Conservation (phyloP, 139 green algal species). For the Chlamydomonas sp. region DNA sequence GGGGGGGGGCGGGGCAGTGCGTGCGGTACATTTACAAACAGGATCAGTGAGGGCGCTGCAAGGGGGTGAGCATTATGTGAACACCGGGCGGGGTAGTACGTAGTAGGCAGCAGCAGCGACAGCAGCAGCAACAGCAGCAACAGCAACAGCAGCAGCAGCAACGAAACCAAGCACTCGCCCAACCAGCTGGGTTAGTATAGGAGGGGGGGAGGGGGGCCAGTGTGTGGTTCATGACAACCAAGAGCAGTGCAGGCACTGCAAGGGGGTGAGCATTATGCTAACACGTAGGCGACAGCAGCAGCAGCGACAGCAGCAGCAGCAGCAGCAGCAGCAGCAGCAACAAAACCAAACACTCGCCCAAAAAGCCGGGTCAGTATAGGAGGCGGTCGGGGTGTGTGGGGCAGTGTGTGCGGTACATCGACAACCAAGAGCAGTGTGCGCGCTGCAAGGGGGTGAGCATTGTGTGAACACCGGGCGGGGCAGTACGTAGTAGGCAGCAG, state of each 20-base stretch:
- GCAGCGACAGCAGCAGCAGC: background rate
- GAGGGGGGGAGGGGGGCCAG: background rate
- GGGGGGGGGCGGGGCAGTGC: background rate
- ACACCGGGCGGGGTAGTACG: no score
- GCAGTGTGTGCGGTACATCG: slow-evolving; percentile 86
- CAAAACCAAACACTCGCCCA: no score
- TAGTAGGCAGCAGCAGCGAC: background rate
- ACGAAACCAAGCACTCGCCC: background rate
- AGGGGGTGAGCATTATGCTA: background rate
- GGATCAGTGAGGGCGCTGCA: background rate
- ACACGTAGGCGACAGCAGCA: background rate
- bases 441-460: slow-evolving; percentile 38
- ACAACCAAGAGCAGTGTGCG: slow-evolving; percentile 73
- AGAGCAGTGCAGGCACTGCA: background rate
- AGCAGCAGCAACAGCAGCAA: slow-evolving; percentile 1
- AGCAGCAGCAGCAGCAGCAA: no score
- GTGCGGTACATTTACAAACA: background rate
- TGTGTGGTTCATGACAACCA: background rate
- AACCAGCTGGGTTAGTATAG: background rate
- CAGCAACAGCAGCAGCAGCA: slow-evolving; percentile 19
- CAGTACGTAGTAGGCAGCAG: slow-evolving; percentile 31
- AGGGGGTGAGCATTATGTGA: no score
- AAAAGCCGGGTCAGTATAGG: no score
- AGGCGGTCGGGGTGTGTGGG: no score
- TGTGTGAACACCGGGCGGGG: background rate